Percentiles rank a stretch among this genome's conserved stretches.
Conservation (phyloP, 2,329 filamentous ascomycete species). For the Pestalotiopsis sp. region DNA sequence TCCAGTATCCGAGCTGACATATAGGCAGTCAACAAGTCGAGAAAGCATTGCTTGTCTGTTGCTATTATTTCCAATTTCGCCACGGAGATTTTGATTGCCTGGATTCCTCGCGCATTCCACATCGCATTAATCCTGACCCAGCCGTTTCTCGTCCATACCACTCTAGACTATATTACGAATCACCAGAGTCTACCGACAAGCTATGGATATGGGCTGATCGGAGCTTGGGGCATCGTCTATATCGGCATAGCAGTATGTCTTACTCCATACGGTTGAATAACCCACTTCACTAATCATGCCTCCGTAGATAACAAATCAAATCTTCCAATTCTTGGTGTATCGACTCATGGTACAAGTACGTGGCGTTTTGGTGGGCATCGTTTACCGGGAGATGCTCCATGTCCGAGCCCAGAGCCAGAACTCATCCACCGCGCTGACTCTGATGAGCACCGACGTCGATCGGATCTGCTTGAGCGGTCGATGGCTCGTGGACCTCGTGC, state of each 20-base stretch:
- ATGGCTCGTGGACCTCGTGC: conserved; percentile 1
- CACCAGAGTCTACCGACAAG: not conserved
- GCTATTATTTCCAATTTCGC: not conserved
- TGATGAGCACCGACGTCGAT: conserved; percentile 13
- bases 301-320: conserved; percentile 1
- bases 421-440: conserved; percentile 7
- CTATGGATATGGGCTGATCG: conserved; percentile 9
- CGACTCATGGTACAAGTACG: conserved; percentile 10
- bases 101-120: conserved; percentile 7
- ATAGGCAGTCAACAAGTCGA: not conserved
- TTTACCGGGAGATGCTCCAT: conserved; percentile 9
- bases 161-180: conserved; percentile 2
- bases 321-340: conserved; percentile 4
- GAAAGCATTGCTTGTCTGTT: conserved; percentile 6
- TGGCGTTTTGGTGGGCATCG: conserved; percentile 7
- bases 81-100: not conserved
- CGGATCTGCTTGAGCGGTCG: not conserved
- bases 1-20: not conserved
- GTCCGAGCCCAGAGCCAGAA: conserved; percentile 11
- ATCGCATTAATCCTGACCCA: conserved; percentile 6
- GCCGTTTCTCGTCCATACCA: conserved; percentile 8
- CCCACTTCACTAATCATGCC: not conserved
- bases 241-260: conserved; percentile 5
- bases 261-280: not conserved
- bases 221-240: conserved; percentile 8